Evolutionary conservation across 768 basidiomycete species (phyloP).

Genomic region (Amanita rimosa): DNA sequence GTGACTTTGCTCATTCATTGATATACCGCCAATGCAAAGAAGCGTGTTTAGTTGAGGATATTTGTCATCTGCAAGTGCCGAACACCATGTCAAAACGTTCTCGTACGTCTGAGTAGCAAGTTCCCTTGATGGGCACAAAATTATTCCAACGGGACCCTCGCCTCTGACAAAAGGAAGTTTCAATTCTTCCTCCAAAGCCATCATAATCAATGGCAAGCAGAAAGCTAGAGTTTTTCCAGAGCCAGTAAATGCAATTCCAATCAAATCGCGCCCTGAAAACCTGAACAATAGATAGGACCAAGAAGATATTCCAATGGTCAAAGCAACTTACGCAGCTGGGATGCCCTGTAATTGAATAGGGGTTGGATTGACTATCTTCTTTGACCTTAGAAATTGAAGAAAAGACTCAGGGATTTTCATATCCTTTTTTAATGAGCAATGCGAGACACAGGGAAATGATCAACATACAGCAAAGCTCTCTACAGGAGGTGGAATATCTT

Average conservation of each 20-base stretch:
- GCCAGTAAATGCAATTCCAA: conserved; percentile 98
- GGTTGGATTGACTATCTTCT: conserved; percentile 79
- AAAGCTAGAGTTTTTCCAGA: conserved; percentile 99
- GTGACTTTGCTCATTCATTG: conserved; percentile 96
- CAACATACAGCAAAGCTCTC: conserved; percentile 63
- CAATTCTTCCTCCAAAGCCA: conserved; percentile 86
- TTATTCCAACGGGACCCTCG: conserved; percentile 94
- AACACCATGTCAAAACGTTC: conserved; percentile 82
- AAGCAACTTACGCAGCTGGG: conserved; percentile 72
- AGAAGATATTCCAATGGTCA: conserved; percentile 5
- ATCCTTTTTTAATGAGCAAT: conserved; percentile 40
- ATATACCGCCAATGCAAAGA: conserved; percentile 95
- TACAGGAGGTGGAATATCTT: conserved; percentile 89
- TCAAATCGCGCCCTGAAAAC: conserved; percentile 93
- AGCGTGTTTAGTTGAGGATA: conserved; percentile 85
- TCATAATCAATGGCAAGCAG: conserved; percentile 95
- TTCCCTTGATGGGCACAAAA: conserved; percentile 96
- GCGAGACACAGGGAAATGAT: conserved; percentile 7
- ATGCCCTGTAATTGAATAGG: conserved; percentile 98
- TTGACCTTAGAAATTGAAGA: conserved; percentile 71
- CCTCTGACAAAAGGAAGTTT: conserved; percentile 85
- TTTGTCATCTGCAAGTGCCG: conserved; percentile 61
- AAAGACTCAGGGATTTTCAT: conserved; percentile 96
- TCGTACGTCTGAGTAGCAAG: conserved; percentile 96
- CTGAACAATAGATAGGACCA: conserved; percentile 26